Base-by-base conservation (phyloP, 2,329 filamentous ascomycete genomes). In the Setomelanomma holmii region DNA sequence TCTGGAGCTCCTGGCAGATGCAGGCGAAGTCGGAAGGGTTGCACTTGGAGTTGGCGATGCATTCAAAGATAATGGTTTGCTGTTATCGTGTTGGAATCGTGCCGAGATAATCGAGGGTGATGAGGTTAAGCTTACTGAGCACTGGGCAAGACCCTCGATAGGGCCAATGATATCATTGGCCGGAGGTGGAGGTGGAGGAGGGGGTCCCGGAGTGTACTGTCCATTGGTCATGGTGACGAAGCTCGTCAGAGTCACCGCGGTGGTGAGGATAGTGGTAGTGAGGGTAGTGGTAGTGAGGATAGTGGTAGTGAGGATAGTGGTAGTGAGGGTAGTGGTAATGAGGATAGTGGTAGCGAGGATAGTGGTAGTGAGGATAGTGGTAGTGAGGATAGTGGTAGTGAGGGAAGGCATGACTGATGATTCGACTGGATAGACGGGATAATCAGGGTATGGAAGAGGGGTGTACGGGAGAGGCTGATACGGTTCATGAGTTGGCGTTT, bases 1-100 rank as follows among this genome's bases (percentile, higher is more conserved):
- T 44, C 33, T 49, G 36, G 45, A 67, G 52, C 49, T 59, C 51
- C 4, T 42, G n/a, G 50, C 65, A 66, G 34, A 68, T 59, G 56
- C 63, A 68, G 33, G 46, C 43, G 52, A 61, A 61, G 48, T 63
- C 49, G 20, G 40, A 48, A 2, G 56, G 55, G 41, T 53, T 61
- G 57, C 58, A 65, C 21, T 55, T 33, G 56, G 53, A 58, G 45
- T 55, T 46, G 21, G 55, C 39, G 43, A 68, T 45, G 12, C 45
- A 36, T 5, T 56, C 49, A 49, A 66, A 62, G 46, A 67, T 36
- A 40, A 66, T 55, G 23, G 30, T 40, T 59, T 64, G 63, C 61
- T 62, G 30, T 3, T 11, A 12, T 4, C 5, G 3, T 23, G 36
- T 34, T 6, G 17, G 36, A n/a, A n/a, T n/a, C n/a, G n/a, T n/a